These are phyloP conservation scores for Xylaria sp. DNA, from an alignment of 2,329 filamentous ascomycete species.

Conservation along the genomic window DNA sequence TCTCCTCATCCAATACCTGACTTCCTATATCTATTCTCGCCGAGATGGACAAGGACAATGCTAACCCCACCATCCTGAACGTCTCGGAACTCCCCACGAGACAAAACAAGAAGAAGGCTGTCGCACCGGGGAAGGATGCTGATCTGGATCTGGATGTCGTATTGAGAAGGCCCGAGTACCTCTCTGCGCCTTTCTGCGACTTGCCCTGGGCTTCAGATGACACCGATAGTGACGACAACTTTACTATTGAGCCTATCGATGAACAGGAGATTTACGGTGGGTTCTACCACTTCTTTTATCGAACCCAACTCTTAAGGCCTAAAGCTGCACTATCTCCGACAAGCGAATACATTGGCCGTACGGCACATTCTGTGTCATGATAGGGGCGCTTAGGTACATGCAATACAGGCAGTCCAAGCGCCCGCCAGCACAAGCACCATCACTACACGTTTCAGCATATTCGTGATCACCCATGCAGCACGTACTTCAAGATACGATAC, in stretches of 20 bases:
- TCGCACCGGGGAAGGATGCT: conserved; percentile 57
- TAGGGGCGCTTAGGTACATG: conserved; percentile 3
- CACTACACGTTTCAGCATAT: conserved; percentile 28
- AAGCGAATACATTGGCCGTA: neutral
- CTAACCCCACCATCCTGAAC: conserved; percentile 92
- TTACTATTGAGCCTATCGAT: conserved; percentile 84
- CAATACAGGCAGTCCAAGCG: neutral
- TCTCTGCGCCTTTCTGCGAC: conserved; percentile 54
- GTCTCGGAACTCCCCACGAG: conserved; percentile 88
- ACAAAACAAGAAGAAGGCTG: conserved; percentile 62
- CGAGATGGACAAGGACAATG: conserved; percentile 70
- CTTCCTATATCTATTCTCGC: neutral
- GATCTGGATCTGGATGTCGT: conserved; percentile 60
- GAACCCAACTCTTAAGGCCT: neutral
- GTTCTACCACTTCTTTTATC: conserved; percentile 34
- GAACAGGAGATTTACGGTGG: conserved; percentile 96
- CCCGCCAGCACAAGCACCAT: neutral
- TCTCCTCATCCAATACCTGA: neutral
- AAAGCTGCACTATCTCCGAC: neutral
- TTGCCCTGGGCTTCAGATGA: conserved; percentile 51
- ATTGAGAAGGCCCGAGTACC: conserved; percentile 57
- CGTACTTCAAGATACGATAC: neutral
- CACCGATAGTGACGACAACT: conserved; percentile 62
- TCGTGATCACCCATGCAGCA: conserved; percentile 4
- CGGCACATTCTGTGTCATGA: neutral